phyloP scores from a whole-genome alignment of 345 rosid genomes.

The Camelina sativa region DNA sequence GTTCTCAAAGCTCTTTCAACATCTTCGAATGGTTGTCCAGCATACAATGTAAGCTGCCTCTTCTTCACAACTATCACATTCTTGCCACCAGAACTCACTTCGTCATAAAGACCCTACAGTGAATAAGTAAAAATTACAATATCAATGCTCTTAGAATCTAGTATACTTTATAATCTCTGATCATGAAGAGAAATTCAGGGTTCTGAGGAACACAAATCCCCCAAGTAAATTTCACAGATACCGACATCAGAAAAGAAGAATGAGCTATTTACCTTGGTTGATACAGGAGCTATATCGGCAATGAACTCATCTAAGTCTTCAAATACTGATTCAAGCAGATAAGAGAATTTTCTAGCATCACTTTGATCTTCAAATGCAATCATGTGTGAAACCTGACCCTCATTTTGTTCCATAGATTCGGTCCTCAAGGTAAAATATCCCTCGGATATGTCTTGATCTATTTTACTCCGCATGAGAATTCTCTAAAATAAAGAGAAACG shows the following conservation, averaged over 20 bases:
- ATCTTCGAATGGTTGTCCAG: conserved; percentile 72
- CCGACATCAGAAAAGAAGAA: not conserved
- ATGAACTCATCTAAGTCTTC: conserved; percentile 71
- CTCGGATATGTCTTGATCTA: conserved; percentile 51
- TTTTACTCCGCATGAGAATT: conserved; percentile 64
- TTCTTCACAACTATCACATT: conserved; percentile 70
- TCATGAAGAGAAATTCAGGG: not conserved
- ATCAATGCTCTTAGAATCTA: not conserved
- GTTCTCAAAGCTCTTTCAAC: conserved; percentile 68
- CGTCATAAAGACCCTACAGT: conserved; percentile 66
- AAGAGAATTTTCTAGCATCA: conserved; percentile 85
- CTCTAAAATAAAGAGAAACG: conserved; percentile 51
- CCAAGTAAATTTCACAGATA: not conserved
- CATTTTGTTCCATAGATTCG: conserved; percentile 41
- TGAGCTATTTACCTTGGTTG: conserved; percentile 54
- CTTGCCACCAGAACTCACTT: conserved; percentile 51
- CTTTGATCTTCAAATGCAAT: conserved; percentile 75
- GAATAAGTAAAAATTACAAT: too few relatives aligned
- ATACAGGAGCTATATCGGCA: conserved; percentile 64
- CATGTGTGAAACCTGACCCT: conserved; percentile 45
- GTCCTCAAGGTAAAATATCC: conserved; percentile 60
- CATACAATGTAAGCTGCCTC: conserved; percentile 74
- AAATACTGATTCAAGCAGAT: conserved; percentile 66
- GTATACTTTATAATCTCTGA: not conserved
- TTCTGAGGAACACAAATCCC: not conserved